phyloP scores from a whole-genome alignment of 768 basidiomycete genomes.

The Lactifluus piperatus region DNA sequence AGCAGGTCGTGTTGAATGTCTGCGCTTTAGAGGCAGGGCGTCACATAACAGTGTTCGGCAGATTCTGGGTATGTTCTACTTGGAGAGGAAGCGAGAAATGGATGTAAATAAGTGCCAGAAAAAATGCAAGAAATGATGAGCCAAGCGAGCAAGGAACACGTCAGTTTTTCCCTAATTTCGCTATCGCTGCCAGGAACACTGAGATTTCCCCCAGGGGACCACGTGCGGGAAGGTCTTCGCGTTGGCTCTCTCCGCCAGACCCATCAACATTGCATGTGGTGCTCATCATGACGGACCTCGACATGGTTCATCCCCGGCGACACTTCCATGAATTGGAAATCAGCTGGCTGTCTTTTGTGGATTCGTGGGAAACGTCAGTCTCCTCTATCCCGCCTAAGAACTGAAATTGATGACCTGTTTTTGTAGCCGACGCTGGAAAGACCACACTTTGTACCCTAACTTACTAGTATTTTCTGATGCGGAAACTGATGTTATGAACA shows the following conservation, averaged over 20 bases:
- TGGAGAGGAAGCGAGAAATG: no score
- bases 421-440: constrained; percentile 3
- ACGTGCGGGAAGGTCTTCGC: not conserved
- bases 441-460: not conserved
- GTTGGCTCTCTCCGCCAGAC: constrained; percentile 4
- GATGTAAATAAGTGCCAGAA: not conserved
- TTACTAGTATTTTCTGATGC: not conserved
- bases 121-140: not conserved
- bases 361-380: constrained; percentile 2
- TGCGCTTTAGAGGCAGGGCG: not conserved
- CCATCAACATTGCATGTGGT: not conserved
- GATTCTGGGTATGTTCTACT: no score
- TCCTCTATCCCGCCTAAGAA: not conserved
- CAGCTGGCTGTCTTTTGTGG: not conserved
- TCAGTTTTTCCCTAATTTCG: not conserved
- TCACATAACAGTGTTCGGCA: not conserved
- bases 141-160: not conserved
- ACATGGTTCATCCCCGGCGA: not conserved
- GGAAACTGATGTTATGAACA: not conserved
- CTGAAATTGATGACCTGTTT: not conserved
- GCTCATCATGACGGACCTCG: not conserved
- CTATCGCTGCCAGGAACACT: not conserved
- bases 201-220: not conserved
- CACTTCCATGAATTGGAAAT: not conserved
- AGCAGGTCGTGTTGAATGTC: not conserved